These are phyloP conservation scores for Protomyces macrosporus DNA, from an alignment of 1,139 yeast species.

Conservation along the genomic window DNA sequence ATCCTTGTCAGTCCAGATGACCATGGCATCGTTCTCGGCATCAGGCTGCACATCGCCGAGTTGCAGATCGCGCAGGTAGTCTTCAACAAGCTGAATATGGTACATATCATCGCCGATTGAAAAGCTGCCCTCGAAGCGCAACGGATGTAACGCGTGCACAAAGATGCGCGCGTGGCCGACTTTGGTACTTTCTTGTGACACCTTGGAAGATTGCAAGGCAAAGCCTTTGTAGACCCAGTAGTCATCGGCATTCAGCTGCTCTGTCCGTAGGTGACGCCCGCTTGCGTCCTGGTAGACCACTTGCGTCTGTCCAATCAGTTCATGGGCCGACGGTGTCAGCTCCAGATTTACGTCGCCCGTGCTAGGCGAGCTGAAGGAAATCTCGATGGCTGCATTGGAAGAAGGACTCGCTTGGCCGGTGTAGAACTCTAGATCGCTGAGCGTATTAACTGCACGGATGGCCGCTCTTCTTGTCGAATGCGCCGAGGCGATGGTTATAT, in stretches of 20 bases:
- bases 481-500: not conserved
- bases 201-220: not conserved
- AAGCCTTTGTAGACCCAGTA: constrained; percentile 16
- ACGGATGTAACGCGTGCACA: constrained; percentile 6
- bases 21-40: constrained; percentile 20
- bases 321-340: not conserved
- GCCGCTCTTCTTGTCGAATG: not conserved
- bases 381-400: not conserved
- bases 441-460: not conserved
- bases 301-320: not conserved
- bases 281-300: constrained; percentile 5
- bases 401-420: not conserved
- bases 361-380: not conserved
- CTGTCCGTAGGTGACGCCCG: not conserved
- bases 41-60: constrained; percentile 3
- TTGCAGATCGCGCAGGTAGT: constrained; percentile 1
- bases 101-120: constrained; percentile 18
- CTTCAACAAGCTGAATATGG: constrained; percentile 22
- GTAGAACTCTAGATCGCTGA: not conserved
- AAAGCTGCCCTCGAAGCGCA: constrained; percentile 30
- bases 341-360: not conserved
- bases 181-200: not conserved
- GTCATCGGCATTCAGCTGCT: not conserved
- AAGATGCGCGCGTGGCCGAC: constrained; percentile 13
- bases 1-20: constrained; percentile 28